These are phyloP conservation scores for Xylariaceae sp. DNA, from an alignment of 2,329 filamentous ascomycete species.

Conservation along the genomic window DNA sequence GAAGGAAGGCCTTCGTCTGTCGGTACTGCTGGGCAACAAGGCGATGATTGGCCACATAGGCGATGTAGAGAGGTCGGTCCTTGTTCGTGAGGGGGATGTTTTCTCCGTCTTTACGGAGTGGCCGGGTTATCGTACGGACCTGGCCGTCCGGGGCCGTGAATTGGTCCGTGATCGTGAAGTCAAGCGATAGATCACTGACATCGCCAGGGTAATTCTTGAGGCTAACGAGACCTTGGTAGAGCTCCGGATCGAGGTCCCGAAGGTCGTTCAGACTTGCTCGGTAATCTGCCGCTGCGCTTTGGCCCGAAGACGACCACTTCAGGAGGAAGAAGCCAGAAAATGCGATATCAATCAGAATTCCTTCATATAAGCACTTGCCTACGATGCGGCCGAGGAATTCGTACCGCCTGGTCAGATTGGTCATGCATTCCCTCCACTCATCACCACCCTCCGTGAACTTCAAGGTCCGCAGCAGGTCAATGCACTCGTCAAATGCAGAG, in stretches of 20 bases:
- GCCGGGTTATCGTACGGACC: slow-evolving; percentile 59
- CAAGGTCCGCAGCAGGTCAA: slow-evolving; percentile 45
- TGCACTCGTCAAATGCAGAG: slow-evolving; percentile 61
- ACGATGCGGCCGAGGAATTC: slow-evolving; percentile 91
- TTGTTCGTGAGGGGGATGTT: slow-evolving; percentile 78
- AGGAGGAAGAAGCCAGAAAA: slow-evolving; percentile 95
- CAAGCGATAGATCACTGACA: slow-evolving; percentile 71
- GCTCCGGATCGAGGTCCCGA: slow-evolving; percentile 78
- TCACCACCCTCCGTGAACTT: slow-evolving; percentile 45
- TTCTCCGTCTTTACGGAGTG: slow-evolving; percentile 70
- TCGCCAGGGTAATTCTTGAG: slow-evolving; percentile 82
- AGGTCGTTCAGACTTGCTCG: slow-evolving; percentile 93
- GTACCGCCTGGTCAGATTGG: slow-evolving; percentile 62
- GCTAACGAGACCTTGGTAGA: slow-evolving; percentile 77
- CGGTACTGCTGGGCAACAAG: slow-evolving; percentile 69
- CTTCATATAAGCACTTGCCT: slow-evolving; percentile 95
- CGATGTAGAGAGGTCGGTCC: slow-evolving; percentile 90
- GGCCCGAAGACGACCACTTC: slow-evolving; percentile 79
- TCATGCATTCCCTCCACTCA: slow-evolving; percentile 50
- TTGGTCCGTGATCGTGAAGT: slow-evolving; percentile 82
- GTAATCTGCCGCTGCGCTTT: slow-evolving; percentile 53
- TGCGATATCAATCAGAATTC: slow-evolving; percentile 84
- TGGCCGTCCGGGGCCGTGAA: slow-evolving; percentile 38
- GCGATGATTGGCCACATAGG: slow-evolving; percentile 80
- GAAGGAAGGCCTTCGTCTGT: slow-evolving; percentile 85